Evolutionary conservation across 2,329 filamentous ascomycete species (phyloP), one percentile per base, ranked within the genome.

Genomic region (Pseudocercospora cruenta): DNA sequence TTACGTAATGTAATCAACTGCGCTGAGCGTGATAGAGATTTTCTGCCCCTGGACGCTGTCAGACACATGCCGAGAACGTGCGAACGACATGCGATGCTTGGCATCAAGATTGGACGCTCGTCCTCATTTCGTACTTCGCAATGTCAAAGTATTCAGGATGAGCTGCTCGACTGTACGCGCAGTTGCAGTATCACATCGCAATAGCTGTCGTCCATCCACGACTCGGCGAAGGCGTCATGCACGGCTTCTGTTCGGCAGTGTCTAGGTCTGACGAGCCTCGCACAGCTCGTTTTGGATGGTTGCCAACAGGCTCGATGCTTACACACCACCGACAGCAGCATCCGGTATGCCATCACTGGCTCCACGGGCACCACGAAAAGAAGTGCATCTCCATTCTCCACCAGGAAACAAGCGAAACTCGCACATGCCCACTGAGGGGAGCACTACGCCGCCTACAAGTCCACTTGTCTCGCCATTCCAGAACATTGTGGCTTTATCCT

Each of bases 361-460:
- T 16, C 65, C 65, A 16, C 62, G 28, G 16, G 58, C 45, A 19
- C 58, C 58, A 9, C 54, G 54, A 39, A 67, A 62, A 28, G 45
- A 45, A 33, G 58, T 54, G 26, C 59, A 57, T 24, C 61, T 62
- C 65, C 65, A 67, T 26, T 28, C 21, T 12, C 60, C 58, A 14
- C 49, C 49, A 6, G 49, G 24, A 45, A 65, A 67, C 33, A 62
- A 31, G 16, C 45, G 54, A 28, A 62, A 67, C 43, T 67, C 62
- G 36, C 62, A 47, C 43, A 63, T 62, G 12, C 59, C 59, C 22
- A 64, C 43, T 55, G 43, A 55, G 21, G 62, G 54, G 33, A 64
- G 31, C 22, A 28, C 47, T n/a, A 65, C 55, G 47, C 47, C 45
- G 7, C 31, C 59, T 8, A 49, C 55, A 26, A 60, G 22, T 8